Base-by-base conservation (phyloP, 2,329 filamentous ascomycete species). In the Venturia pyrina region DNA sequence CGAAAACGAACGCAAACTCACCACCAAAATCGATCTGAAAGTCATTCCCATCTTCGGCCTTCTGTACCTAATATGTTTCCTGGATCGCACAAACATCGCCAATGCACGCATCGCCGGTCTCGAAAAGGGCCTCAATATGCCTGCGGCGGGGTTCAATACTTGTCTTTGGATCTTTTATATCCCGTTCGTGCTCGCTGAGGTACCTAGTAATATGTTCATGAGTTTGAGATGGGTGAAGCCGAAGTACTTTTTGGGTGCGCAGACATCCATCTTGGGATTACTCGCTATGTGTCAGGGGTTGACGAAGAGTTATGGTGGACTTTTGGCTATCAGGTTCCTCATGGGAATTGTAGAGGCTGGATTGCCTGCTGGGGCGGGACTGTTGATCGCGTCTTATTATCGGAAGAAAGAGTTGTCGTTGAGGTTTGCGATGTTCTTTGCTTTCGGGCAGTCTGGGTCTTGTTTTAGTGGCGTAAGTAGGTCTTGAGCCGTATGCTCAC, bases 11-110 rank as follows among this genome's bases (percentile, higher is more conserved):
- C 66, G 32, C 60, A 15, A 5, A 24, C 62, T 44, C 44, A 50
- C 62, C 11, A 63, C 46, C 13, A 34, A 63, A 21, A 40, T 62
- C 19, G 40, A 61, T 28, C 11, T 41, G 66, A 87, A 85, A 62
- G 83, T 89, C 34, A 76, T 89, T 7, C 86, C 87, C 0, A 75
- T 87, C 7, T 79, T 90, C n/a, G 82, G 85, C 0, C 70, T 89
- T 0, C 76, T 90, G 1, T 88, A 89, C 69, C 78, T 90, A 15
- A 88, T 85, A 75, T 88, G 86, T 0, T 84, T 84, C 68, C 78
- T 85, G 65, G 88, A 90, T 73, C 82, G 88, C 53, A 89, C 87
- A n/a, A 90, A 90, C 17, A 85, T 90, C 46, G 88, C 87, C 46
- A 89, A 90, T 71, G 87, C 87, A 32, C 85, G 85, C 68, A 85